A percentile compares a stretch with the other conserved stretches of the same genome.
These are phyloP conservation scores for Starmerella scarabaei DNA, from an alignment of 805 yeast genomes.

Conservation along the genomic window DNA sequence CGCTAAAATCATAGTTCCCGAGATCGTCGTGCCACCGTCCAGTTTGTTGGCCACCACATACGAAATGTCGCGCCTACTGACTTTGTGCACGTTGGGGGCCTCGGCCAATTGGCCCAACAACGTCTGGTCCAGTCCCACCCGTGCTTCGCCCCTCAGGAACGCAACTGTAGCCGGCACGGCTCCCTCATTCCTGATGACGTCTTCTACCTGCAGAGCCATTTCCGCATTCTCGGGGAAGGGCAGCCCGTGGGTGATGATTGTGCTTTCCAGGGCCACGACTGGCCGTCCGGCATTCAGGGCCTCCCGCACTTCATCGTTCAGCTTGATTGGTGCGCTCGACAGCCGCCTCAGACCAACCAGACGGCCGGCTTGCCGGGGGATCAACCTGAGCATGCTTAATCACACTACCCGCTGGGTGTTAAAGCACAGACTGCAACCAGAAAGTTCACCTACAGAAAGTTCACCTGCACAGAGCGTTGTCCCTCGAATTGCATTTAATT, in stretches of 20 bases:
- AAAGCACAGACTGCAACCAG: no score
- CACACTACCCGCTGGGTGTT: no score
- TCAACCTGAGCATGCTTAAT: no score
- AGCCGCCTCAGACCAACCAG: no score
- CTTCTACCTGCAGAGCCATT: conserved; percentile 62
- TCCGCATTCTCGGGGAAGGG: conserved; percentile 65
- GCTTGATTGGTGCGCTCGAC: no score
- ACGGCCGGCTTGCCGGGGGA: no score
- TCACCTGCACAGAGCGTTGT: no score
- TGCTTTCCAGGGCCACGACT: conserved; percentile 71
- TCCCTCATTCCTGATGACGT: conserved; percentile 44
- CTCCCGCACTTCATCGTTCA: conserved; percentile 44
- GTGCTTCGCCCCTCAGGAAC: conserved; percentile 56
- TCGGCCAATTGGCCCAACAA: conserved; percentile 44
- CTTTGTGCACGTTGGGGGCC: conserved; percentile 35
- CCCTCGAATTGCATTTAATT: no score
- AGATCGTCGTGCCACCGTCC: conserved; percentile 84
- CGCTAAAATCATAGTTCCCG: conserved; percentile 77
- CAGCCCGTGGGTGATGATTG: conserved; percentile 80
- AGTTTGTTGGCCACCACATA: conserved; percentile 47
- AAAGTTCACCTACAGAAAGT: no score
- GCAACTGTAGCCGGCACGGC: conserved; percentile 81
- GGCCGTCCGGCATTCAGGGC: conserved; percentile 50
- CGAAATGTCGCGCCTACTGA: conserved; percentile 71
- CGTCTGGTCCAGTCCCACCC: conserved; percentile 43